These are phyloP conservation scores for Fusarium decemcellulare DNA, from an alignment of 2,329 filamentous ascomycete genomes.

Conservation along the genomic window DNA sequence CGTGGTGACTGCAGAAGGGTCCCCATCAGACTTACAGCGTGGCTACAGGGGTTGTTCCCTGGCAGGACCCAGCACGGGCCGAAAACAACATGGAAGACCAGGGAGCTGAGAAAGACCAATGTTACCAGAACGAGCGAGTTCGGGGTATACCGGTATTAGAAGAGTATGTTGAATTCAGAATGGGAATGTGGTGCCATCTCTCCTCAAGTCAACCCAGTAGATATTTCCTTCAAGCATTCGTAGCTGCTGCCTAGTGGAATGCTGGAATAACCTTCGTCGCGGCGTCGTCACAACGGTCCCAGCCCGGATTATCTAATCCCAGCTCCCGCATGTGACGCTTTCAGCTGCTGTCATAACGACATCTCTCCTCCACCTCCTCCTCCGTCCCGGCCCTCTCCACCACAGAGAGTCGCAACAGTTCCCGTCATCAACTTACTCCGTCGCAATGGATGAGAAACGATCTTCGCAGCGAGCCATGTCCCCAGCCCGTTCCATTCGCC, in stretches of 20 bases:
- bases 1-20: slow-evolving; percentile 17
- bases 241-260: no score
- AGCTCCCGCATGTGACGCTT: slow-evolving; percentile 24
- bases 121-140: not conserved
- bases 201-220: no score
- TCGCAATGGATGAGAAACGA: slow-evolving; percentile 52
- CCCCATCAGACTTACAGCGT: slow-evolving; percentile 4
- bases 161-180: not conserved
- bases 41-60: not conserved
- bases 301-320: slow-evolving; percentile 37
- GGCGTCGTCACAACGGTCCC: slow-evolving; percentile 2
- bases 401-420: slow-evolving; percentile 5
- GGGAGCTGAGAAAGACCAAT: no score
- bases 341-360: slow-evolving; percentile 32
- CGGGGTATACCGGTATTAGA: not conserved
- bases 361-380: slow-evolving; percentile 23
- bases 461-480: slow-evolving; percentile 37
- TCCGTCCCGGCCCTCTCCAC: slow-evolving; percentile 19
- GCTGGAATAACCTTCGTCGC: not conserved
- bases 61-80: slow-evolving; percentile 3
- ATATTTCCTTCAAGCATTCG: no score
- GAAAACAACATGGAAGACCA: slow-evolving; percentile 6
- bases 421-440: slow-evolving; percentile 8
- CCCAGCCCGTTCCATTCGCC: slow-evolving; percentile 41
- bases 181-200: not conserved